Evolutionary conservation across 2,329 filamentous ascomycete genomes (phyloP), one percentile per base, ranked within the genome.

Genomic region (Colletotrichum scovillei): DNA sequence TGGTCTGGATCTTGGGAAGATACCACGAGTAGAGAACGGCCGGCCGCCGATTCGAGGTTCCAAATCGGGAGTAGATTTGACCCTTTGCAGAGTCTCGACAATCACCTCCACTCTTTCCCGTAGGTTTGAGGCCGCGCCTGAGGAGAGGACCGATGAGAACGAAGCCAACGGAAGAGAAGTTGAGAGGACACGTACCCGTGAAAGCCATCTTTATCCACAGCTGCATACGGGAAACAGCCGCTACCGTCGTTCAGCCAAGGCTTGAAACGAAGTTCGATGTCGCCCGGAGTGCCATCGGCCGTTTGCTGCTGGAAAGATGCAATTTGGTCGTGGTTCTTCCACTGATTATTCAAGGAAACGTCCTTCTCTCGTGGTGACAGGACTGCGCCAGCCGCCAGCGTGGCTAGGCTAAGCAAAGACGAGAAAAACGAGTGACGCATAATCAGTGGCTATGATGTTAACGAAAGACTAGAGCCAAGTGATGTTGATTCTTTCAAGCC

Each of bases 21-120:
- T 69, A 69, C 67, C 67, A 69, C 3, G 60, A 52, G 7, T 69
- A 69, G 2, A 69, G 5, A 16, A 69, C 30, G 9, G 16, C 67
- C n/a, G 35, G 56, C 5, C 60, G 52, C 4, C 19, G 22, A 26
- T 59, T 65, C 9, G 52, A 69, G 38, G 14, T 16, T 58, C 67
- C 67, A 1, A 66, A 28, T 32, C 67, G n/a, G 14, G 28, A 30
- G 38, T 69, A 69, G 19, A 70, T 3, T 30, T 70, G 62, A 9
- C 53, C 53, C 14, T 49, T 66, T 4, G 5, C 5, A 0, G 4
- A 4, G 14, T 66, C 38, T 0, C 62, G 60, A 19, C 67, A 70
- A 6, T 59, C 53, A 3, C 22, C 53, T 5, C 38, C 53, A 8
- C 26, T 35, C 2, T 53, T 22, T 4, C 60, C 67, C 0, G 35